These are phyloP conservation scores for Cymodocea nodosa DNA, from an alignment of 116 monocot genomes.

Conservation along the genomic window DNA sequence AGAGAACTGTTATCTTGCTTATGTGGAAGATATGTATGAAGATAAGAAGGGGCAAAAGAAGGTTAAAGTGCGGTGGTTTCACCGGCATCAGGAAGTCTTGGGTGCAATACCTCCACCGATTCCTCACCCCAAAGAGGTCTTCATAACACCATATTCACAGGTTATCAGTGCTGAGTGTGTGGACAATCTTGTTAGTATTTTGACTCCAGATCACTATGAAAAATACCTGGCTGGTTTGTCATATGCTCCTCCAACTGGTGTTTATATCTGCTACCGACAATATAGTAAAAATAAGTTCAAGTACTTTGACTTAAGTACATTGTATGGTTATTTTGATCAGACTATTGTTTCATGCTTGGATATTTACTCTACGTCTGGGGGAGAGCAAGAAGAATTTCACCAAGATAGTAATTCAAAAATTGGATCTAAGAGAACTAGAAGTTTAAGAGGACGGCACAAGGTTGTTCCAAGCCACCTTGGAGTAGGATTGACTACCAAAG, in stretches of 20 bases:
- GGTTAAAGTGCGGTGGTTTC: conserved; percentile 96
- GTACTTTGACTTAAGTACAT: conserved; percentile 57
- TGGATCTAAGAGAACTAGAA: conserved; percentile 33
- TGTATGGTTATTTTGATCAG: conserved; percentile 83
- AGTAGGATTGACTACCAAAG: conserved; percentile 9
- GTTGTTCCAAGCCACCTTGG: conserved; percentile 16
- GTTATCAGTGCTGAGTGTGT: conserved; percentile 96
- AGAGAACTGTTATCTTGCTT: conserved; percentile 69
- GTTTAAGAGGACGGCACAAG: conserved; percentile 28
- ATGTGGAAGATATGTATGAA: conserved; percentile 98
- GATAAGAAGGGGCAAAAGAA: conserved; percentile 94
- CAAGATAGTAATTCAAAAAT: conserved; percentile 14
- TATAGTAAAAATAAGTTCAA: conserved; percentile 88
- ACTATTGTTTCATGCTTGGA: conserved; percentile 45
- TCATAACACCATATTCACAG: conserved; percentile 79
- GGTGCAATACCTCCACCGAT: conserved; percentile 67
- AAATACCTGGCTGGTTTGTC: conserved; percentile 48
- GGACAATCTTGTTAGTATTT: conserved; percentile 73
- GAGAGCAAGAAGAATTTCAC: conserved; percentile 26
- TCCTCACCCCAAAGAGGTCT: conserved; percentile 82
- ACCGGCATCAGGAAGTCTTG: conserved; percentile 73
- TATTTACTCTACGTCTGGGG: conserved; percentile 21
- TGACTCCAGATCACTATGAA: conserved; percentile 79
- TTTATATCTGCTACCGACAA: conserved; percentile 77
- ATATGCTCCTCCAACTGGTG: conserved; percentile 25